These are phyloP conservation scores for Paecilomyces variotii DNA, from an alignment of 2,329 filamentous ascomycete genomes.

Conservation along the genomic window DNA sequence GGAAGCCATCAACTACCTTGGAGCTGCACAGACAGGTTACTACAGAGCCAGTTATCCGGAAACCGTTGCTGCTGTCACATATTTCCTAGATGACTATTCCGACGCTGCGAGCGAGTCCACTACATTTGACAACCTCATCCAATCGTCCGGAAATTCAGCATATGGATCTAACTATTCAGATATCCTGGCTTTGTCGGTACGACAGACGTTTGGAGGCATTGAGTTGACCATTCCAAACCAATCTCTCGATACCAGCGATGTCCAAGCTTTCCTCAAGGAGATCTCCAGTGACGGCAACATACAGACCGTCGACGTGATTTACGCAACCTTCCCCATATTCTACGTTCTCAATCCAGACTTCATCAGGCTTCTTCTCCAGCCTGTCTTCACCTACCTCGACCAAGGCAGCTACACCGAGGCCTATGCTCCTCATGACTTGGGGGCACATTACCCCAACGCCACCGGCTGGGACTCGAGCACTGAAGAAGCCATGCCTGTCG, in stretches of 20 bases:
- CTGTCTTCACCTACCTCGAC: constrained; percentile 27
- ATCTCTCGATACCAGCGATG: constrained; percentile 20
- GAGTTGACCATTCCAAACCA: constrained; percentile 31
- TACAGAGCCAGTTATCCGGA: constrained; percentile 29
- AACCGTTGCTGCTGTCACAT: constrained; percentile 24
- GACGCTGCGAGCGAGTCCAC: constrained; percentile 28
- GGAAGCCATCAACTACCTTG: constrained; percentile 34
- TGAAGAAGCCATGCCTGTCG: constrained; percentile 30
- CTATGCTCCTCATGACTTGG: constrained; percentile 30
- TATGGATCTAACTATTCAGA: constrained; percentile 33
- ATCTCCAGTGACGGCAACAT: constrained; percentile 34
- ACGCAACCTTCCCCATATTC: constrained; percentile 32
- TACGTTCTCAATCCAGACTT: constrained; percentile 31
- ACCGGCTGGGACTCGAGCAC: constrained; percentile 23
- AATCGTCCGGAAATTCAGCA: constrained; percentile 11
- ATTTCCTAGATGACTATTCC: constrained; percentile 35
- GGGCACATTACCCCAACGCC: constrained; percentile 28
- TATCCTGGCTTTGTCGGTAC: constrained; percentile 33
- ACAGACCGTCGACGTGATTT: constrained; percentile 35
- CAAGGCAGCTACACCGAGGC: constrained; percentile 24
- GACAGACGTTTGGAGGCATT: constrained; percentile 36
- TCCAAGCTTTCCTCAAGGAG: constrained; percentile 31
- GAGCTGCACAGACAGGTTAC: constrained; percentile 31
- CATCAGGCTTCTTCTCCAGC: constrained; percentile 33
- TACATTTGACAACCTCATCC: constrained; percentile 22